Conservation (phyloP, 73 alveolate genomes). For the Stentor roeselii region DNA sequence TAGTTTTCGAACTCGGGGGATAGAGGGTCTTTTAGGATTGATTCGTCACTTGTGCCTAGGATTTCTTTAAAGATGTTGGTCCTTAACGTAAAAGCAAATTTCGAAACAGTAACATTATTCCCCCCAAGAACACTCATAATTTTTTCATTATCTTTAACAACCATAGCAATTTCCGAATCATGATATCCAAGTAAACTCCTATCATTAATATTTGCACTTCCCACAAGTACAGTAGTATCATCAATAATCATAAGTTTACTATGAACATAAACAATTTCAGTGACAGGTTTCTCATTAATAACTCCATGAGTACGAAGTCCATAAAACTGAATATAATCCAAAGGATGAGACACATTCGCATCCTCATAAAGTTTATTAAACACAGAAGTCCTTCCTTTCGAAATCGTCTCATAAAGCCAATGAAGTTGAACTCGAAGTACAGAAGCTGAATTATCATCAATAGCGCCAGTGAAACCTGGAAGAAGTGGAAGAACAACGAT, state of each 20-base stretch:
- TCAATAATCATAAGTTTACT: conserved; percentile 89
- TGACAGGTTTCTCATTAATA: conserved; percentile 54
- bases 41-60: conserved; percentile 52
- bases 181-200: conserved; percentile 87
- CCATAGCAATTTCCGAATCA: conserved; percentile 85
- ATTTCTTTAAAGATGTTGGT: conserved; percentile 73
- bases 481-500: conserved; percentile 82
- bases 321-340: conserved; percentile 75
- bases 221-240: conserved; percentile 76
- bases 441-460: conserved; percentile 45
- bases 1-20: conserved; percentile 51
- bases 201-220: conserved; percentile 94
- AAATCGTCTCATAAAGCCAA: conserved; percentile 70
- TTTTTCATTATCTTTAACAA: conserved; percentile 43
- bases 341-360: conserved; percentile 70
- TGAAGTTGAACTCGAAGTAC: conserved; percentile 69
- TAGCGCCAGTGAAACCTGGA: conserved; percentile 97
- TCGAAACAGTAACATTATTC: conserved; percentile 24
- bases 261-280: conserved; percentile 87
- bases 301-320: conserved; percentile 85
- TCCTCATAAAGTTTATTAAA: conserved; percentile 59
- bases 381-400: conserved; percentile 65
- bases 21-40: conserved; percentile 66
- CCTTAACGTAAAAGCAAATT: conserved; percentile 47
- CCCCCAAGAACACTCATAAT: conserved; percentile 34